phyloP scores from a whole-genome alignment of 306 rosid species.

The Vigna unguiculata region DNA sequence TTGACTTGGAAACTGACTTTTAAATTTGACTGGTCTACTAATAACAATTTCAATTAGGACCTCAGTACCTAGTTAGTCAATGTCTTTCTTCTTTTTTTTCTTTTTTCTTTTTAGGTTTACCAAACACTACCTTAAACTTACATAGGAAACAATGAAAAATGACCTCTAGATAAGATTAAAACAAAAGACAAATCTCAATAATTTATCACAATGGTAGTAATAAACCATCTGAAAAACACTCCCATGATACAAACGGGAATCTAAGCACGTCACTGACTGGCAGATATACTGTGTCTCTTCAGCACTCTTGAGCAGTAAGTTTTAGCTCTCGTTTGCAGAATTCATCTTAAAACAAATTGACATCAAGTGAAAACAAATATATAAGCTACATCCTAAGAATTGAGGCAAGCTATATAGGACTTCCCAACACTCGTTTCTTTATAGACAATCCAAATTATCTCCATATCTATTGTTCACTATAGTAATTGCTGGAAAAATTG shows the following conservation, averaged over 20 bases:
- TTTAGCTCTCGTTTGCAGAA: background rate
- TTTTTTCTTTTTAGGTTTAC: background rate
- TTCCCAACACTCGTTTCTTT: background rate
- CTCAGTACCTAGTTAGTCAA: conserved; percentile 3
- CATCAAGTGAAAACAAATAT: too few species aligned
- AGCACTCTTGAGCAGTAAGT: conserved; percentile 14
- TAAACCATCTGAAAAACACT: background rate
- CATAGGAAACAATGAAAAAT: conserved; percentile 21
- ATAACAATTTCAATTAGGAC: conserved; percentile 5
- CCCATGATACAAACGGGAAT: conserved; percentile 29
- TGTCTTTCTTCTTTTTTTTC: background rate
- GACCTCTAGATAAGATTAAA: conserved; percentile 21
- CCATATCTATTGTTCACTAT: conserved; percentile 1
- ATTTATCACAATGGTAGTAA: conserved; percentile 23
- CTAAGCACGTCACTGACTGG: conserved; percentile 19
- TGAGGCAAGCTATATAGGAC: too few species aligned
- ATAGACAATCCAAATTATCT: conserved; percentile 33
- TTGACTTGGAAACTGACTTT: background rate
- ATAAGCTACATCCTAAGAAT: too few species aligned
- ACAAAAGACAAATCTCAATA: conserved; percentile 6
- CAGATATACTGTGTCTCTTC: background rate
- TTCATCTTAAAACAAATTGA: too few species aligned
- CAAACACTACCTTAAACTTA: conserved; percentile 14
- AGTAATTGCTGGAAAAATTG: conserved; percentile 5
- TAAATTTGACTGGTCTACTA: background rate